phyloP scores from a whole-genome alignment of 116 monocot species.

The Cymodocea nodosa region DNA sequence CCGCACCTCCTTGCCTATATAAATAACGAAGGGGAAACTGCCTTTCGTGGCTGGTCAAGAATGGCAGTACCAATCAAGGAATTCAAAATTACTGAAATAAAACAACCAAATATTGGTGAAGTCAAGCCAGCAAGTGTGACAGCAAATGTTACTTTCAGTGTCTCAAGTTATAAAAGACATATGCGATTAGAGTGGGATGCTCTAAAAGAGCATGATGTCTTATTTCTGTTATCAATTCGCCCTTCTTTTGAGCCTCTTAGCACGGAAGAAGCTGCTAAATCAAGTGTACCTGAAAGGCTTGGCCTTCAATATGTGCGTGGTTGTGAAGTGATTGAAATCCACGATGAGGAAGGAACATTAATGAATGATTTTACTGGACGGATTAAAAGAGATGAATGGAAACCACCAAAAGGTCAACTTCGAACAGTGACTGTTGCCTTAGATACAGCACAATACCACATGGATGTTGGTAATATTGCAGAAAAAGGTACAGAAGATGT shows the following conservation, averaged over 20 bases:
- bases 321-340: conserved; percentile 88
- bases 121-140: conserved; percentile 88
- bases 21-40: conserved; percentile 91
- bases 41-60: conserved; percentile 98
- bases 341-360: conserved; percentile 83
- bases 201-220: conserved; percentile 96
- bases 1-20: conserved; percentile 93
- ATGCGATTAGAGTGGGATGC: conserved; percentile 95
- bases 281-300: conserved; percentile 72
- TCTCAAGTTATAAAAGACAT: conserved; percentile 77
- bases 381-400: conserved; percentile 98
- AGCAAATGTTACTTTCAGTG: conserved; percentile 80
- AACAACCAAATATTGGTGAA: conserved; percentile 97
- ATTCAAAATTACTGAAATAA: conserved; percentile 74
- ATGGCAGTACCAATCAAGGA: conserved; percentile 95
- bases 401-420: conserved; percentile 95
- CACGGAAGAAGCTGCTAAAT: conserved; percentile 78
- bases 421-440: conserved; percentile 80
- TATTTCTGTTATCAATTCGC: conserved; percentile 86
- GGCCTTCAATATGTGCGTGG: conserved; percentile 97
- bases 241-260: conserved; percentile 98
- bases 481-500: conserved; percentile 72
- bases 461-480: conserved; percentile 68
- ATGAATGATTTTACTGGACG: conserved; percentile 99
- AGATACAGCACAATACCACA: conserved; percentile 90